Percentiles rank a stretch among this genome's conserved stretches.
phyloP scores from a whole-genome alignment of 2,329 filamentous ascomycete genomes.

The Microcera coccophila region DNA sequence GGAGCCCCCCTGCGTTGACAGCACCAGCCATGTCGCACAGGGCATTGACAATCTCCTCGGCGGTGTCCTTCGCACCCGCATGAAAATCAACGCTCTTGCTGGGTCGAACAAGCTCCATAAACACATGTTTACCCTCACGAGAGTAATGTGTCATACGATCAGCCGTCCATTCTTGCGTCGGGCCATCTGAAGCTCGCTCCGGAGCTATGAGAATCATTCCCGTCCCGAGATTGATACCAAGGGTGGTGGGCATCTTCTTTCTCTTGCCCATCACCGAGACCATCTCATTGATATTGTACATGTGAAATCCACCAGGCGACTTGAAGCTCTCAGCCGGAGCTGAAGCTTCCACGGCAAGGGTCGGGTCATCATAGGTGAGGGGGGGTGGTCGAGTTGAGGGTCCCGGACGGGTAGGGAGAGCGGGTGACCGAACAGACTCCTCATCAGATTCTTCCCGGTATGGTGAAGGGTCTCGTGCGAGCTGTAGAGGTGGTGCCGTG shows the following conservation, averaged over 20 bases:
- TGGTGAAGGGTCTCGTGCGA: conserved; percentile 20
- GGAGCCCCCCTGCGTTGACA: conserved; percentile 74
- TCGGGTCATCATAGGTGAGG: conserved; percentile 21
- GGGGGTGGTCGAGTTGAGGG: conserved; percentile 15
- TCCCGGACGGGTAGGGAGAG: conserved; percentile 37
- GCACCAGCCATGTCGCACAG: conserved; percentile 87
- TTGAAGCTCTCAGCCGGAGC: conserved; percentile 40
- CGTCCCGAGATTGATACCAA: conserved; percentile 88
- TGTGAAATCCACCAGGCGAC: conserved; percentile 78
- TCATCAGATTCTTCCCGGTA: conserved; percentile 31
- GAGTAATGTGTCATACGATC: conserved; percentile 97
- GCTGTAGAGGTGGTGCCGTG: conserved; percentile 24
- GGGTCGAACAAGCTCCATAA: conserved; percentile 85
- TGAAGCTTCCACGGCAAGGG: conserved; percentile 15
- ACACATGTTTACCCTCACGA: conserved; percentile 96
- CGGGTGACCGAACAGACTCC: conserved; percentile 33
- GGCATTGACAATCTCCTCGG: conserved; percentile 83
- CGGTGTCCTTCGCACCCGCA: conserved; percentile 94
- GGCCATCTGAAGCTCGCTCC: conserved; percentile 76
- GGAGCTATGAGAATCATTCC: conserved; percentile 88
- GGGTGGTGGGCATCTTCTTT: conserved; percentile 96
- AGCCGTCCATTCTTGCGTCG: conserved; percentile 86
- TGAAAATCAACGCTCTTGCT: conserved; percentile 97
- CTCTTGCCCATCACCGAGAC: conserved; percentile 93
- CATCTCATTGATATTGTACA: conserved; percentile 98